Evolutionary conservation across 441 rosid species (phyloP), one percentile per base, ranked within the genome.

Genomic region (Populus trichocarpa): DNA sequence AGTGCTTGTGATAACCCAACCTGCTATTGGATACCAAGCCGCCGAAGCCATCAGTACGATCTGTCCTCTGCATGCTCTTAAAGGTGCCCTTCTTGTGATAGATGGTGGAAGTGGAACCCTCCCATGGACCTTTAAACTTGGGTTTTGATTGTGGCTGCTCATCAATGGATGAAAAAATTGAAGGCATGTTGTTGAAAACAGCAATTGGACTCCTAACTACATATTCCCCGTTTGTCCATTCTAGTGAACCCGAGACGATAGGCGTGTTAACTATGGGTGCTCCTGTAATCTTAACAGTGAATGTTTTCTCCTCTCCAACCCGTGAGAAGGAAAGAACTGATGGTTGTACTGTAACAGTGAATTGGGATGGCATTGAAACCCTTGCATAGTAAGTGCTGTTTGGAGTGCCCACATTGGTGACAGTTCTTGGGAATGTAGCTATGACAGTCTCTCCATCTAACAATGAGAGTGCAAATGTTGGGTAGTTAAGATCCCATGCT

Each of bases 401-500:
- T 4, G 63, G 14, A 20, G 67, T 20, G 28, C 75, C 70, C 1
- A 63, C 69, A 25, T 59, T 77, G 25, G 79, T 77, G 28, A 77
- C 74, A 25, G 74, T 77, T 71, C 79, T 69, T 18, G 71, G 67
- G 38, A 10, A 76, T 57, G 64, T 23, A 0, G 38, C 53, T n/a
- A 50, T 40, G 26, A 77, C 46, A 40, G 42, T 64, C 30, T 74
- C 9, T 71, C 72, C 32, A 20, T n/a, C 40, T 6, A 26, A 14
- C 65, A 30, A 69, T 26, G 75, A 74, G 59, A 63, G 78, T 40
- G 14, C 70, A 18, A 67, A 67, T 13, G 70, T 25, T 5, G 82
- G 82, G 64, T 79, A 79, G 78, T 79, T 79, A 12, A 79, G 78
- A 57, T 79, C 78, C 71, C 72, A 70, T 2, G 78, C 78, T 7